A percentile compares a stretch with the other conserved stretches of the same genome.
Conservation (phyloP, 768 basidiomycete species). For the Dioszegia aurantiaca region DNA sequence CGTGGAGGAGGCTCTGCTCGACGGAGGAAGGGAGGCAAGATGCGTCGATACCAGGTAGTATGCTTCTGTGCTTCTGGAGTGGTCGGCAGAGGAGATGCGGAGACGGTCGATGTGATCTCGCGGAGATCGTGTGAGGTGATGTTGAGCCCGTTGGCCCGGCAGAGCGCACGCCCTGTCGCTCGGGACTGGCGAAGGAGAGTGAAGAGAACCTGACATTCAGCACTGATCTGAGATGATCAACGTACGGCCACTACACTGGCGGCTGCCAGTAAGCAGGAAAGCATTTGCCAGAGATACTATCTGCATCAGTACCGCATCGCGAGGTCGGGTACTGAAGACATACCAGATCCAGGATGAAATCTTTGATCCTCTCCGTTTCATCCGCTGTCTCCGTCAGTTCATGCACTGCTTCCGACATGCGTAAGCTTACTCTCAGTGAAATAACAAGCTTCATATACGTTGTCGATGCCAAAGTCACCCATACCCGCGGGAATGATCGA, state of each 20-base stretch:
- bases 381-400: constrained; percentile 1
- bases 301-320: constrained; percentile 3
- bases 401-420: neutral
- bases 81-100: neutral
- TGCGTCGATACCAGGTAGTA: too few species aligned
- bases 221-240: too few species aligned
- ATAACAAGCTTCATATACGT: constrained; percentile 20
- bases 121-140: constrained; percentile 2
- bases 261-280: constrained; percentile 25
- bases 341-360: constrained; percentile 17
- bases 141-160: neutral
- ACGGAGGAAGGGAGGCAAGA: too few species aligned
- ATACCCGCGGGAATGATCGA: constrained; percentile 22
- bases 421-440: neutral
- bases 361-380: neutral
- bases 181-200: constrained; percentile 3
- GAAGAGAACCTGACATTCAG: constrained; percentile 15
- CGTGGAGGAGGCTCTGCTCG: too few species aligned
- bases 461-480: constrained; percentile 26
- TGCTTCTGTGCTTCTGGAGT: too few species aligned
- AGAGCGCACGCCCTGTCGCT: constrained; percentile 7
- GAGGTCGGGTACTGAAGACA: neutral
- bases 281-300: constrained; percentile 27
- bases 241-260: constrained; percentile 14
- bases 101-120: neutral